Evolutionary conservation across 192 early-diverging fungal species (phyloP), one percentile per base, ranked within the genome.

Genomic region (Backusella tuberculispora): DNA sequence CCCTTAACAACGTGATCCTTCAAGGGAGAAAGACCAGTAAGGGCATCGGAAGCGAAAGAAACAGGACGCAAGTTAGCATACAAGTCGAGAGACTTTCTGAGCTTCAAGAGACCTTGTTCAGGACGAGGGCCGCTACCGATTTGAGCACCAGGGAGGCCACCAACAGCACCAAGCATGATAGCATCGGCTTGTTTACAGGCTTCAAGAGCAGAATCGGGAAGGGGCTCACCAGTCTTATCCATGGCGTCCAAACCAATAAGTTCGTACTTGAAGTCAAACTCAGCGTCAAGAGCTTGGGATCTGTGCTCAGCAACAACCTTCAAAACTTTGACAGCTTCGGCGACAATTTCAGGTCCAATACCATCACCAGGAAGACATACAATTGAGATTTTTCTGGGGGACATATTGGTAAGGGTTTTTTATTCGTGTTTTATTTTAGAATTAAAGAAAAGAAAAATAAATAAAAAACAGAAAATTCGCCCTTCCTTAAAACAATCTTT

Each of bases 51-150:
- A 17, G 96, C 93, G 85, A 99, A 98, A 34, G 90, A 87, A 84
- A 96, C 96, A 17, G 98, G 98, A 63, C 98, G 90, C 80, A 99
- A 90, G 87, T 99, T 99, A 71, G 97, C 97, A 85, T 93, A 99
- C 71, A 99, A 85, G 65, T 97, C 93, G 46, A 99, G 90, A 13
- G 86, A 85, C 83, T 99, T 99, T 63, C 98, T 89, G 64, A 99
- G 86, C 34, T 92, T 93, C 38, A 99, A 88, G 50, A 99, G 82
- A 38, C 96, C 97, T 83, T 96, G 94, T 79, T 99, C 98, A 65
- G 98, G 96, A 63, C 98, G 90, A 17, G 95, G 92, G 21, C 94
- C 95, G 72, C 83, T 76, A 9, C 88, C 87, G 74, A 87, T 90
- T 56, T 85, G 76, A n/a, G 90, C 86, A 77, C 87, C 88, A 67